Percentiles rank a stretch among this genome's conserved stretches.
These are phyloP conservation scores for Leccinum imitatum DNA, from an alignment of 768 basidiomycete species.

Conservation along the genomic window DNA sequence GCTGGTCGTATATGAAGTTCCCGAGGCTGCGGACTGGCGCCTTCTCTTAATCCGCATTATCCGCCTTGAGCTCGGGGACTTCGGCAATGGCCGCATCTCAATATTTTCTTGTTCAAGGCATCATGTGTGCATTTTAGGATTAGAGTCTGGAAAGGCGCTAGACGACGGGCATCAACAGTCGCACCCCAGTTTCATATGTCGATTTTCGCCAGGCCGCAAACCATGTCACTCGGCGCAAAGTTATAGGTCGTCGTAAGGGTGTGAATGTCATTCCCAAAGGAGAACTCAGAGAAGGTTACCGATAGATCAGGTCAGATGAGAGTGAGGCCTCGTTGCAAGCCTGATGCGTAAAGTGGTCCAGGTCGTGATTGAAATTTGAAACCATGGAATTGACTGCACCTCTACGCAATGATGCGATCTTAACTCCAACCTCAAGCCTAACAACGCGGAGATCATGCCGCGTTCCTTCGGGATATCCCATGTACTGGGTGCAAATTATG, in stretches of 20 bases:
- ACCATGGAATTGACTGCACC: slow-evolving; percentile 3
- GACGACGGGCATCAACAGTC: slow-evolving; percentile 4
- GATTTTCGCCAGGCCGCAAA: slow-evolving; percentile 1
- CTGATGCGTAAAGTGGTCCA: slow-evolving; percentile 4
- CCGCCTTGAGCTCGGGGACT: too few species aligned
- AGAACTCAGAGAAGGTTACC: slow-evolving; percentile 6
- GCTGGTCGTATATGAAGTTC: slow-evolving; percentile 57
- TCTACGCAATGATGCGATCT: background rate
- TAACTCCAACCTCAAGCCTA: slow-evolving; percentile 28
- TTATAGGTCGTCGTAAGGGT: background rate
- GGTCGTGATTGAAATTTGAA: slow-evolving; percentile 1
- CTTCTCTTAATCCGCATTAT: background rate
- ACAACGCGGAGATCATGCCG: slow-evolving; percentile 32
- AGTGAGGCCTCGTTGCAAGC: slow-evolving; percentile 2
- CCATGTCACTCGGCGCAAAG: slow-evolving; percentile 3
- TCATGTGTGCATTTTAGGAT: slow-evolving; percentile 11
- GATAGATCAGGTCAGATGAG: slow-evolving; percentile 4
- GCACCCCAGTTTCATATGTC: slow-evolving; percentile 3
- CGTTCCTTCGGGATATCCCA: slow-evolving; percentile 32
- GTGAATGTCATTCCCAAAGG: background rate
- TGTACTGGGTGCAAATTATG: slow-evolving; percentile 19
- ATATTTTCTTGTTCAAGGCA: slow-evolving; percentile 25
- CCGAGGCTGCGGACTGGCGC: slow-evolving; percentile 43
- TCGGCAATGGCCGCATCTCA: slow-evolving; percentile 8
- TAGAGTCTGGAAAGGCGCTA: background rate